Conservation (phyloP, 1,284 basidiomycete species). For the Mrakiaceae sp. region DNA sequence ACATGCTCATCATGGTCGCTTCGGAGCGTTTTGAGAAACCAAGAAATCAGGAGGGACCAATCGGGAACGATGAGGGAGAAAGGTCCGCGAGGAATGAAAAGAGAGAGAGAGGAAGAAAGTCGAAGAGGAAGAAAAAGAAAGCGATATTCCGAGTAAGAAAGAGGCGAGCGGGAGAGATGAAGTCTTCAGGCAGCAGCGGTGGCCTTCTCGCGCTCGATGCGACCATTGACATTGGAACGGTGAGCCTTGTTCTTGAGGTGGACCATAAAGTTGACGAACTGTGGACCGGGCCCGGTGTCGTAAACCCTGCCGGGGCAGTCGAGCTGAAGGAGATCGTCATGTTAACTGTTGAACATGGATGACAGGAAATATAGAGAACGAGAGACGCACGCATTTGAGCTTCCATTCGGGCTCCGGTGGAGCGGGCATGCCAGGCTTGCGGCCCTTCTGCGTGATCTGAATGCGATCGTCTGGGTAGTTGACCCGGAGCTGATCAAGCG, state of each 20-base stretch:
- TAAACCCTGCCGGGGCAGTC: slow-evolving; percentile 54
- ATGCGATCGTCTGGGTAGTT: slow-evolving; percentile 76
- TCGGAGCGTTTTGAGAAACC: slow-evolving; percentile 45
- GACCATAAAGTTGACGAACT: slow-evolving; percentile 81
- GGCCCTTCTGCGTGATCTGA: slow-evolving; percentile 50
- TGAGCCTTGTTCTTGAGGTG: slow-evolving; percentile 72
- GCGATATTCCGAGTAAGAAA: background rate
- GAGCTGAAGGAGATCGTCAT: background rate
- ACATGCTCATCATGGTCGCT: slow-evolving; percentile 27
- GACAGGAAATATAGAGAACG: background rate
- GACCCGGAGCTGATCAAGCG: slow-evolving; percentile 52
- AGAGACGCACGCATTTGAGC: slow-evolving; percentile 58
- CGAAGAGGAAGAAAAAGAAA: background rate
- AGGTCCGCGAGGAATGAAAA: background rate
- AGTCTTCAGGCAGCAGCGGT: too few species aligned
- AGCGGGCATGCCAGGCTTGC: slow-evolving; percentile 29
- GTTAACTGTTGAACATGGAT: too few species aligned
- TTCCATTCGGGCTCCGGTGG: slow-evolving; percentile 58
- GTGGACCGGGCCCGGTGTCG: slow-evolving; percentile 82
- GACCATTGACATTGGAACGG: slow-evolving; percentile 43
- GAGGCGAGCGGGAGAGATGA: background rate
- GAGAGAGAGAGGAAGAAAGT: background rate
- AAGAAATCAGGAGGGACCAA: slow-evolving; percentile 19
- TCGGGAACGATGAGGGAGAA: slow-evolving; percentile 13
- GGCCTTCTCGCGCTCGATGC: background rate